Evolutionary conservation across 208 protist genomes (phyloP), one percentile per base, ranked within the genome.

Genomic region (Crithidia fasciculata): DNA sequence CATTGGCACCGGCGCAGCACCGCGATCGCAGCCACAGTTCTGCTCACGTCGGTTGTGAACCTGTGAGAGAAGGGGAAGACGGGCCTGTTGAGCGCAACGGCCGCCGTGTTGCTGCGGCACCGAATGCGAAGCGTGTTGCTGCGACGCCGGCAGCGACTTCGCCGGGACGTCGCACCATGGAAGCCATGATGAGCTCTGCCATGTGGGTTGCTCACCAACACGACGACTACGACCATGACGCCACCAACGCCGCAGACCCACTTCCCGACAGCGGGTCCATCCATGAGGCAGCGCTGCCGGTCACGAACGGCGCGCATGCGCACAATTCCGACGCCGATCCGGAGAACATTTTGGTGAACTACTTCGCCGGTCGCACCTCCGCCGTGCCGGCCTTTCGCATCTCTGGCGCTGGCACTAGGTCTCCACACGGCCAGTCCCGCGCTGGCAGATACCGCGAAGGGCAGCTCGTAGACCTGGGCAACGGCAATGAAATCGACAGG

Each of bases 171-270:
- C 39, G 52, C 39, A 37, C 66, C 12, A 67, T 78, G 59, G 28
- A 40, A 53, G 28, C 49, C 60, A 45, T 72, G 73, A 49, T 78
- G 28, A 36, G 49, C 6, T 54, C 65, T 10, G 73, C 73, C 15
- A 72, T 78, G 59, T 72, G 64, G 73, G 73, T 53, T 9, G 69
- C 66, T 0, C 65, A 78, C 66, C 66, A 43, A 2, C 8, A 56
- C 36, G 41, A 7, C 0, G 40, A 50, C 4, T 39, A 52, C 2
- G 65, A 49, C 3, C 2, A 12, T 13, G 62, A 45, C 37, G 62
- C 55, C 10, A 37, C 4, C 18, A 5, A 19, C 44, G 8, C 44
- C 39, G 16, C 40, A 12, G 10, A 52, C 19, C 8, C 7, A 5
- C 18, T n/a, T 18, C 59, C 16, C 12, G 6, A 3, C 59, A 47